Conservation (phyloP, 2,329 filamentous ascomycete genomes). For the Tolypocladium pustulatum region DNA sequence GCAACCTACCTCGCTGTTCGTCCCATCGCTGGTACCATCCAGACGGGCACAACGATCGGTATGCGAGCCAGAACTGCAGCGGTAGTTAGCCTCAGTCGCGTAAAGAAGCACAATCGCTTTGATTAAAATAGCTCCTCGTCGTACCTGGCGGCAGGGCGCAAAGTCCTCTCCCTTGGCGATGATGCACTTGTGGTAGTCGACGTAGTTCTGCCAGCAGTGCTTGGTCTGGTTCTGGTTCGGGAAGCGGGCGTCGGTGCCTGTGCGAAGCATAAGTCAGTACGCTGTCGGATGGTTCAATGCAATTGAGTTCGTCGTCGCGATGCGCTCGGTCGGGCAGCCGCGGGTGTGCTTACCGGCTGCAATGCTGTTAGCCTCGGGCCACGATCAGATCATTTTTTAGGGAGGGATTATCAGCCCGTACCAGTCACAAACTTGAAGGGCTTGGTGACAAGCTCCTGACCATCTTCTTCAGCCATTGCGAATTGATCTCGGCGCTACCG, state of each 20-base stretch:
- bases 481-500: slow-evolving; percentile 16
- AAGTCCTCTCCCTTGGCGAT: slow-evolving; percentile 98
- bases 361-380: slow-evolving; percentile 30
- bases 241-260: slow-evolving; percentile 98
- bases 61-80: slow-evolving; percentile 83
- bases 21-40: slow-evolving; percentile 94
- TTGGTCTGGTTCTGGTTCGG: slow-evolving; percentile 98
- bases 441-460: slow-evolving; percentile 74
- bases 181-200: slow-evolving; percentile 99
- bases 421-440: slow-evolving; percentile 99
- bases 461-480: slow-evolving; percentile 85
- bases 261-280: slow-evolving; percentile 7
- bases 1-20: slow-evolving; percentile 76
- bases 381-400: slow-evolving; percentile 24
- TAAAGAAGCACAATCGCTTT: background rate
- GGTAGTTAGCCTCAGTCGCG: slow-evolving; percentile 9
- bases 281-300: background rate
- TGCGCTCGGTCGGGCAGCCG: slow-evolving; percentile 5
- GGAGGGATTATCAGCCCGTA: slow-evolving; percentile 44
- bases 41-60: slow-evolving; percentile 94
- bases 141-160: slow-evolving; percentile 90
- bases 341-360: slow-evolving; percentile 32
- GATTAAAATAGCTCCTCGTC: slow-evolving; percentile 5
- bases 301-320: slow-evolving; percentile 17
- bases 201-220: slow-evolving; percentile 99